Conservation (phyloP, 345 rosid genomes). For the Pistacia atlantica region DNA sequence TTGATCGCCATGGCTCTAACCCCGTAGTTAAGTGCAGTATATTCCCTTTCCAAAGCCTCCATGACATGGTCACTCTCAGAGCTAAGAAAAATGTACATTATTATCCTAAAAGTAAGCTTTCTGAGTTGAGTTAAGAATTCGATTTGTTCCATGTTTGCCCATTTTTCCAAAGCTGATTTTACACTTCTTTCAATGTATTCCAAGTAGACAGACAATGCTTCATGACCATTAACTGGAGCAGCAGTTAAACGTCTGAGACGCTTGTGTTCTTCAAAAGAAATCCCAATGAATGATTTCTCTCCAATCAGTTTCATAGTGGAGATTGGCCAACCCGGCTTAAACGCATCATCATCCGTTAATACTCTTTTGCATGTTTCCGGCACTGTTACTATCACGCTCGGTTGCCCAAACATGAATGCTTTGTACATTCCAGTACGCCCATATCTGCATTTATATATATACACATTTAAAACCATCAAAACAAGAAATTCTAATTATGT, state of each 20-base stretch:
- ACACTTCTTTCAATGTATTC: constrained; percentile 67
- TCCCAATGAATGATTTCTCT: constrained; percentile 69
- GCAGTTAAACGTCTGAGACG: constrained; percentile 76
- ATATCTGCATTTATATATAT: constrained; percentile 40
- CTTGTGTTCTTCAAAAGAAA: constrained; percentile 82
- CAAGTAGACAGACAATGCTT: constrained; percentile 67
- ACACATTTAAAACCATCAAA: no score
- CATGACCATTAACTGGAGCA: constrained; percentile 78
- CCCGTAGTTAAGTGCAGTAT: constrained; percentile 72
- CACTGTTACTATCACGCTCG: constrained; percentile 71
- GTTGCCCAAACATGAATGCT: constrained; percentile 82
- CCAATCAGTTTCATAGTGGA: constrained; percentile 71
- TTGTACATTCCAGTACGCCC: constrained; percentile 72
- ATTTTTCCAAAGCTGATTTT: constrained; percentile 48
- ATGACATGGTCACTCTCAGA: constrained; percentile 58
- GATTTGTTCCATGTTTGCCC: constrained; percentile 66
- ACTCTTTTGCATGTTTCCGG: constrained; percentile 70
- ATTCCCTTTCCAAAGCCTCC: constrained; percentile 76
- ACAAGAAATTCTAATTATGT: not conserved
- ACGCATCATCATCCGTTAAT: constrained; percentile 65
- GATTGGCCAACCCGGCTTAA: constrained; percentile 82
- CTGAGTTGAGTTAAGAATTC: constrained; percentile 73
- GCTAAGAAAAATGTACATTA: constrained; percentile 82
- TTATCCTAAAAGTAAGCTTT: constrained; percentile 76
- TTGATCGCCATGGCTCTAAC: constrained; percentile 89